Evolutionary conservation across 75 land plant species (phyloP), one percentile per base, ranked within the genome.

Genomic region (Pinus albicaulis): DNA sequence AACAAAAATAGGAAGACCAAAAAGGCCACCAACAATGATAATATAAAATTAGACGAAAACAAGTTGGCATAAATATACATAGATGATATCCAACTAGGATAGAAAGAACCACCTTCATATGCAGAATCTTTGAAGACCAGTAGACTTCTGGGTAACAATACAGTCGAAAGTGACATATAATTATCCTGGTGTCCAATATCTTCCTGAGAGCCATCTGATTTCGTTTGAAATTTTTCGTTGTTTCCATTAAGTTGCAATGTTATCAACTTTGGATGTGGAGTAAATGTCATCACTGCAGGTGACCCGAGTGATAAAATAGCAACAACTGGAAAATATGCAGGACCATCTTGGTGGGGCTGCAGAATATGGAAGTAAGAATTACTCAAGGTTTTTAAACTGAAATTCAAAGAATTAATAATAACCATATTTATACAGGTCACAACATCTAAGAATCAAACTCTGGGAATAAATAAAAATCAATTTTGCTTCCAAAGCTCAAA

Each of bases 331-430:
- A 84, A 91, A 78, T 97, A 97, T 17, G 92, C 91, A 73, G 99
- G 98, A 64, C 99, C 99, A 86, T 97, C 99, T 80, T 97, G 99
- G 81, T 97, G 99, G 61, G 98, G 90, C 99, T 97, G 93, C 80
- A 77, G 22, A 34, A 15, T 57, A 19, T 34, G 19, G 22, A 74
- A 34, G 15, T 59, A n/a, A 48, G 53, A 48, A 70, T 16, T 56
- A 41, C 17, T 57, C 72, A 55, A 24, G 13, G 13, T n/a, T 58
- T 58, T 5, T 11, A 31, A 74, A 19, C 23, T 58, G 28, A 58
- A 63, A 4, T 53, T 28, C 25, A 25, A 62, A 48, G 53, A 48
- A 48, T 10, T 10, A 48, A 48, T 48, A 10, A 48, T 48, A 48
- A 48, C 53, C 13, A 2, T 36, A n/a, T 38, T 68, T 24, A 68